Evolutionary conservation across 2,329 filamentous ascomycete species (phyloP).

Genomic region (Elsinoe fawcettii): DNA sequence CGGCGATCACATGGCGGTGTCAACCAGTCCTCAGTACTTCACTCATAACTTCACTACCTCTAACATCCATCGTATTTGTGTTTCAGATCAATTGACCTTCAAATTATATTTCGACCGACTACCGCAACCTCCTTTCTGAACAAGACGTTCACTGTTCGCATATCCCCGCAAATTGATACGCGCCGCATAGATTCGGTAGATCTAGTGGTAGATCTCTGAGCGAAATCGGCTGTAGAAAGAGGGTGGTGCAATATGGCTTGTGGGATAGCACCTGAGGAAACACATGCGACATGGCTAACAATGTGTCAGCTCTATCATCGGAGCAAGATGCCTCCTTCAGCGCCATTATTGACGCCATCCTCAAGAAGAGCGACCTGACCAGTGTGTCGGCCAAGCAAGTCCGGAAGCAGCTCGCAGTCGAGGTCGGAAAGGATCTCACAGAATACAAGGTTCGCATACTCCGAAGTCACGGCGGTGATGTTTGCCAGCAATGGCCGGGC

Average conservation of each 20-base stretch:
- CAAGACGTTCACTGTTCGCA: background rate
- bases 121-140: background rate
- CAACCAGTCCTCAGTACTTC: background rate
- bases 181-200: slow-evolving; percentile 13
- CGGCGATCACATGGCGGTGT: slow-evolving; percentile 13
- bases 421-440: slow-evolving; percentile 53
- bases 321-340: slow-evolving; percentile 14
- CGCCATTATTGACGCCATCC: slow-evolving; percentile 54
- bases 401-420: slow-evolving; percentile 54
- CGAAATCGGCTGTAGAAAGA: background rate
- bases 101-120: too few species aligned
- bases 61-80: background rate
- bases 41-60: background rate
- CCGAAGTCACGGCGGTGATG: too few species aligned
- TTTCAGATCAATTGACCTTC: background rate
- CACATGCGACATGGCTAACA: background rate
- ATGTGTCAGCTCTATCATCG: background rate
- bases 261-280: background rate
- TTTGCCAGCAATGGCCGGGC: background rate
- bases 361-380: slow-evolving; percentile 52
- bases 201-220: background rate
- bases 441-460: slow-evolving; percentile 48
- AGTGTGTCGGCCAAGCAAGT: slow-evolving; percentile 60
- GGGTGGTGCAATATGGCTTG: slow-evolving; percentile 5
- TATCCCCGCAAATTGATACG: slow-evolving; percentile 5